Evolutionary conservation across 306 rosid genomes (phyloP).

Genomic region (Hippophae rhamnoides): DNA sequence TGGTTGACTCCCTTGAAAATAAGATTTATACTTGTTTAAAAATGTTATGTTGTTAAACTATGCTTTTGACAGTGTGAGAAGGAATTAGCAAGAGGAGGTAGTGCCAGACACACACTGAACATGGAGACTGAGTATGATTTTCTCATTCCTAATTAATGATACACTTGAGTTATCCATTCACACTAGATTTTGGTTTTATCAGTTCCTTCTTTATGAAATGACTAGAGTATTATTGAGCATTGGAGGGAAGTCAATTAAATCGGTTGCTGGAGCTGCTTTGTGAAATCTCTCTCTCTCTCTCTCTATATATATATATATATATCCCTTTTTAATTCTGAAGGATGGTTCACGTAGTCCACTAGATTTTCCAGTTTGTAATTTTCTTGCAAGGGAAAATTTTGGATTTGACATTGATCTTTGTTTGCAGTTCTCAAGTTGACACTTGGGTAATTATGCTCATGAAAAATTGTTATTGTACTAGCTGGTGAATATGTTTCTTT

Average conservation of each 20-base stretch:
- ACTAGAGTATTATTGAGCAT: constrained; percentile 2
- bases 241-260: constrained; percentile 3
- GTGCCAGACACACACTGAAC: constrained; percentile 54
- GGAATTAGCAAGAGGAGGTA: constrained; percentile 46
- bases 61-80: constrained; percentile 55
- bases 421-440: too few relatives aligned
- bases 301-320: too few relatives aligned
- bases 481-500: too few relatives aligned
- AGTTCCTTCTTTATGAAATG: neutral
- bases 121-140: constrained; percentile 59
- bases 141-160: constrained; percentile 8
- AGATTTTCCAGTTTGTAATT: too few relatives aligned
- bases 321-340: too few relatives aligned
- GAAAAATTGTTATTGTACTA: too few relatives aligned
- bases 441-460: too few relatives aligned
- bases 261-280: neutral
- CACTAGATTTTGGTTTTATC: neutral
- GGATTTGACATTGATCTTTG: too few relatives aligned
- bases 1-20: too few relatives aligned
- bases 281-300: neutral
- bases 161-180: constrained; percentile 1
- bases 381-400: too few relatives aligned
- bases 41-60: constrained; percentile 7
- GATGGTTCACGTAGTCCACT: too few relatives aligned
- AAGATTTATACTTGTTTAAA: neutral